Evolutionary conservation across 192 early-diverging fungal genomes (phyloP).

Genomic region (Coemansia sp.): DNA sequence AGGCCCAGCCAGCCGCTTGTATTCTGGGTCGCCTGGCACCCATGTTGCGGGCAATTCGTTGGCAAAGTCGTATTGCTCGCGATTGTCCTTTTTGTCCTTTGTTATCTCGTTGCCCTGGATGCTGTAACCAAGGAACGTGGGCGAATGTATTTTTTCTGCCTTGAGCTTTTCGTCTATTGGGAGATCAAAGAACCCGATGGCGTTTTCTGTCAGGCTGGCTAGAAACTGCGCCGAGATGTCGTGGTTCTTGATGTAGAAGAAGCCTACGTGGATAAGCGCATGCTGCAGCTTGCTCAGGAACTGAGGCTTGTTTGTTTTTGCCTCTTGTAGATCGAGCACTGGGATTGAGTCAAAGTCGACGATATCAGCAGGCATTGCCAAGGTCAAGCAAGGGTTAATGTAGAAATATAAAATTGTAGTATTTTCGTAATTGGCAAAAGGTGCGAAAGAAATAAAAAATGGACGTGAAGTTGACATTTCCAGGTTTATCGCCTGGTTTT

Average conservation of each 20-base stretch:
- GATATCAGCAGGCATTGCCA: neutral
- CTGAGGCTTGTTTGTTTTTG: conserved; percentile 11
- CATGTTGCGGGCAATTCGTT: conserved; percentile 39
- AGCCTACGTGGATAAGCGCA: conserved; percentile 56
- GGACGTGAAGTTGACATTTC: too few relatives aligned
- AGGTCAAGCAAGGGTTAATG: neutral
- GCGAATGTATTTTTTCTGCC: conserved; percentile 54
- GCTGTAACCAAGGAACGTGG: conserved; percentile 61
- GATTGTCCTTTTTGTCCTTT: conserved; percentile 45
- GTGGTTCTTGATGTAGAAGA: conserved; percentile 59
- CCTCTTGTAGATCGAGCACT: conserved; percentile 19
- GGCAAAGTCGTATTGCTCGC: conserved; percentile 61
- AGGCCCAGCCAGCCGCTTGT: conserved; percentile 56
- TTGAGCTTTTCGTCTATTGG: conserved; percentile 58
- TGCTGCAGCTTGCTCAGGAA: conserved; percentile 54
- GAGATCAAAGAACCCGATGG: conserved; percentile 53
- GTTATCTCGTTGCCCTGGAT: conserved; percentile 53
- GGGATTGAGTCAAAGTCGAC: conserved; percentile 25
- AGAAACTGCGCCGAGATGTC: conserved; percentile 42
- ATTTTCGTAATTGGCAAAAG: too few relatives aligned
- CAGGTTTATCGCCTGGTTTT: too few relatives aligned
- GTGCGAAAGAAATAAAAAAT: too few relatives aligned
- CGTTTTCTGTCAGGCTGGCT: conserved; percentile 9
- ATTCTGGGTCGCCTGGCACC: conserved; percentile 26
- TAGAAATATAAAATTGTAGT: neutral